Evolutionary conservation across 1,284 basidiomycete genomes (phyloP).

Genomic region (Agroathelia rolfsii): DNA sequence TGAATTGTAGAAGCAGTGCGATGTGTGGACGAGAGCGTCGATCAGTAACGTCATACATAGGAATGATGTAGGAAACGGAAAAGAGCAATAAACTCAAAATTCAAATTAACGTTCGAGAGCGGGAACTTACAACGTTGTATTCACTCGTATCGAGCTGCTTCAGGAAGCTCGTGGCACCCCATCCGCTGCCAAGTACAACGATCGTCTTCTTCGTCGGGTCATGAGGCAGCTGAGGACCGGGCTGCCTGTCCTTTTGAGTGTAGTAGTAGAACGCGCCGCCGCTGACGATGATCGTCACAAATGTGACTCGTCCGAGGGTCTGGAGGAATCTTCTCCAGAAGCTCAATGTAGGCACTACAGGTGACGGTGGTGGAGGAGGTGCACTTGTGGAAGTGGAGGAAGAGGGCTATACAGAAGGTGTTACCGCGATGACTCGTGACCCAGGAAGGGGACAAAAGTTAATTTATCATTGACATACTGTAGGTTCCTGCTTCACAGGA

Average conservation of each 20-base stretch:
- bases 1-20: slow-evolving; percentile 5
- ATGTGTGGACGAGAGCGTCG: slow-evolving; percentile 8
- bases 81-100: too few species aligned
- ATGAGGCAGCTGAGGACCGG: slow-evolving; percentile 76
- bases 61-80: neutral
- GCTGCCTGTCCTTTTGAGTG: slow-evolving; percentile 70
- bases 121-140: slow-evolving; percentile 80
- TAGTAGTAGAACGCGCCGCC: slow-evolving; percentile 66
- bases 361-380: too few species aligned
- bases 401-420: too few species aligned
- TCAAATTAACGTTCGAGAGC: neutral
- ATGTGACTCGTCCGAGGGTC: slow-evolving; percentile 59
- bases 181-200: slow-evolving; percentile 91
- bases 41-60: neutral
- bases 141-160: slow-evolving; percentile 85
- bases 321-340: slow-evolving; percentile 60
- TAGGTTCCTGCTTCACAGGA: too few species aligned
- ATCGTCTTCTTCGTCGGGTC: slow-evolving; percentile 89
- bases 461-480: too few species aligned
- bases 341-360: too few species aligned
- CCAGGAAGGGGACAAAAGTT: too few species aligned
- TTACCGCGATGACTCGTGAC: too few species aligned
- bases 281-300: slow-evolving; percentile 54
- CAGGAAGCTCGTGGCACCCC: slow-evolving; percentile 90
- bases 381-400: too few species aligned